Percentiles rank a stretch among this genome's conserved stretches.
Conservation (phyloP, 495 filamentous ascomycete genomes). For the Podospora fimiseda region DNA sequence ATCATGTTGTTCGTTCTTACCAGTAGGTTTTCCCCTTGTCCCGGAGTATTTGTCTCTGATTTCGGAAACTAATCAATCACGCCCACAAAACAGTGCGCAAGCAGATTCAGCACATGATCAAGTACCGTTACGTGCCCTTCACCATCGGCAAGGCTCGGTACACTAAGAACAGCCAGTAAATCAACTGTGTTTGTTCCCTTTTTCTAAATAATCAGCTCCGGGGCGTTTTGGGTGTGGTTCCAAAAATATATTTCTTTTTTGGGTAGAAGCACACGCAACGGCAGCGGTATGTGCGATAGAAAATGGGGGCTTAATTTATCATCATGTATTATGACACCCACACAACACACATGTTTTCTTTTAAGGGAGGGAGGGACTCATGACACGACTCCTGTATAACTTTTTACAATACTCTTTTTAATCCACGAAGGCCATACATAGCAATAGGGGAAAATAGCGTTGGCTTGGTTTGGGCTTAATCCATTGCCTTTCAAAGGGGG, state of each 20-base stretch:
- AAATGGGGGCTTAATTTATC: background rate
- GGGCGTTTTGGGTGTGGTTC: background rate
- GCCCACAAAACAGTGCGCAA: conserved; percentile 62
- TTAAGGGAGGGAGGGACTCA: background rate
- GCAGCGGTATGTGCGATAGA: conserved; percentile 14
- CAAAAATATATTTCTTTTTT: background rate
- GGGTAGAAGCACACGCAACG: background rate
- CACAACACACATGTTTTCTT: conserved; percentile 7
- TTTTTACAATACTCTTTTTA: conserved; percentile 4
- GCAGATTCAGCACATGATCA: conserved; percentile 99
- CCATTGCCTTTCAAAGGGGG: background rate
- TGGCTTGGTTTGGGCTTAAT: background rate
- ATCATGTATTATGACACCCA: conserved; percentile 10
- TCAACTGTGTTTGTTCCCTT: conserved; percentile 1
- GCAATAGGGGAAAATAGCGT: background rate
- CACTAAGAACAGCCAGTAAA: conserved; percentile 46
- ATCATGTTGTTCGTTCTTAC: conserved; percentile 90
- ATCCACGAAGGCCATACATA: background rate
- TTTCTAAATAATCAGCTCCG: background rate
- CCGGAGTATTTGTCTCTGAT: background rate
- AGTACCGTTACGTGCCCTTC: conserved; percentile 98
- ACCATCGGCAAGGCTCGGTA: conserved; percentile 87
- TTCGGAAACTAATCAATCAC: conserved; percentile 20
- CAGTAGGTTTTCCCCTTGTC: conserved; percentile 55
- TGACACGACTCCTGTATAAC: conserved; percentile 12